Base-by-base conservation (phyloP, 345 rosid genomes). In the Hypericum androsaemum region DNA sequence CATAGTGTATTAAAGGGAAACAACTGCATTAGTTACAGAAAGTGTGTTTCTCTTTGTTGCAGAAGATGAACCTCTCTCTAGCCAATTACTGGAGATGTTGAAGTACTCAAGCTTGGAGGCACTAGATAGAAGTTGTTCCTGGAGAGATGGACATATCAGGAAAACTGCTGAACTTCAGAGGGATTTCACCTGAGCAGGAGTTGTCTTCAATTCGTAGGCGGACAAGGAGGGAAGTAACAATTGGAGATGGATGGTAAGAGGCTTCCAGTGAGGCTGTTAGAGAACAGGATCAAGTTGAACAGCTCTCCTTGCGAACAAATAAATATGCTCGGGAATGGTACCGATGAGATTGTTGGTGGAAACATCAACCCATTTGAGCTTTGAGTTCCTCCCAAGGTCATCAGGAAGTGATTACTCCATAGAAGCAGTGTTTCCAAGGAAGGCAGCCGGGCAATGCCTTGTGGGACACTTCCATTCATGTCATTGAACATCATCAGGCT, bases 371-470 rank as follows among this genome's bases (percentile, higher is more conserved):
- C 92, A 90, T 65, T 79, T 71, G 5, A 87, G 95, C 64, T 79
- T 84, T 53, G 82, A 77, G 71, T 79, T 76, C 68, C 32, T 76
- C 35, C 98, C 98, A 68, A 90, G 74, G 64, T 77, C 71, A 49
- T 52, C 50, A 8, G 96, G 98, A 66, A 90, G 96, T 53, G 86
- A 56, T 87, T 87, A 77, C 78, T 85, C 98, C 98, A 90, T 56
- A 90, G 64, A 28, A 87, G 81, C 37, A 90, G 74, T 50, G 83
- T 82, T 44, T 84, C 98, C 46, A 87, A 67, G 16, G 81, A 79
- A 46, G 98, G 88, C 63, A 90, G 95, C 71, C 73, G 63, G 12
- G 84, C 85, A 52, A 90, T 71, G 15, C 70, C 74, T 61, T 78
- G 73, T 12, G 98, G 89, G 14, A 90, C 77, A 52, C 76, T 76